Base-by-base conservation (phyloP, 805 yeast genomes). In the Cyberlindnera nakhonratchasimensis region DNA sequence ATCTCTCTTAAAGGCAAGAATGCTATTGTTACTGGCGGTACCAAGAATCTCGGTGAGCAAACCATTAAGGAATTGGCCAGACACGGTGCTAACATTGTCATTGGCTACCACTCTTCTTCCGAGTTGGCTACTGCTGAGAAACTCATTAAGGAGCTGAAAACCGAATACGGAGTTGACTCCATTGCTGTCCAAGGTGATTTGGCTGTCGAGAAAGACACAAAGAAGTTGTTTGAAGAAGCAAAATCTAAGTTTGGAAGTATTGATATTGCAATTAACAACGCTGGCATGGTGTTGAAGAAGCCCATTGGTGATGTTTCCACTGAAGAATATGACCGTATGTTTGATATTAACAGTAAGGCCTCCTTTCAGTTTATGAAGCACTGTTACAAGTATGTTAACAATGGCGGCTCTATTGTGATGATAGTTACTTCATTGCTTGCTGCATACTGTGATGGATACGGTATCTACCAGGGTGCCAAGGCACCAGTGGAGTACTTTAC, bases 201-300 rank as follows among this genome's bases (percentile, higher is more conserved):
- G 17, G 37, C 58, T 17, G 35, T 55, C 2, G 78, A 76, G 35
- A 62, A 51, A 1, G 75, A 70, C 10, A 63, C 70, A 26, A 57
- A 62, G 17, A 60, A 65, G 22, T 59, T 80, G 40, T 80, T 81
- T 52, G 70, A 61, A 14, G 61, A 59, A 10, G 75, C 79, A 7
- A 64, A 64, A 40, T 45, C 57, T 12, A 59, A 63, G 30, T 71
- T 77, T 43, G 82, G 82, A 28, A 55, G 62, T 17, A 64, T 77
- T 48, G 84, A 81, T 52, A 69, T 76, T 55, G 86, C 86, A n/a
- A 67, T 81, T 52, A 80, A 80, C 64, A 79, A 77, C 50, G 80
- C 79, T 29, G 87, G 87, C 40, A 75, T 63, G 70, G 86, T 81
- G 18, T 64, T 80, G 59, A 79, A 80, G 67, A 81, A 80, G 57